Evolutionary conservation across 805 yeast genomes (phyloP).

Genomic region (Soucietia sequanensis): DNA sequence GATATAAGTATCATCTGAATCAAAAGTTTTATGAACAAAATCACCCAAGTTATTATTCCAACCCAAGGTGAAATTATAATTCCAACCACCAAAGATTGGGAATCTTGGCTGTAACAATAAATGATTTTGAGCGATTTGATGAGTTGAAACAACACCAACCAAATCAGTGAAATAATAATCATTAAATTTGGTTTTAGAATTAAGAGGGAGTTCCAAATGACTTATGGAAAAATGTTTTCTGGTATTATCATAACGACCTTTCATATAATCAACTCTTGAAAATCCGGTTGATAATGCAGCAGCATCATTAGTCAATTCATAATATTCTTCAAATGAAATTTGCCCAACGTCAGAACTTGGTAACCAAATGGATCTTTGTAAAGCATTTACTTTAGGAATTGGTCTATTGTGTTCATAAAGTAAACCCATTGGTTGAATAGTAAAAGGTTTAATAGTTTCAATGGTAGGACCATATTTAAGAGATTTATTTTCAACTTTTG

Average conservation of each 20-base stretch:
- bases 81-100: constrained; percentile 97
- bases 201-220: constrained; percentile 57
- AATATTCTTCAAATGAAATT: constrained; percentile 78
- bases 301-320: constrained; percentile 74
- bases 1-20: constrained; percentile 49
- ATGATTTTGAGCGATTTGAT: constrained; percentile 41
- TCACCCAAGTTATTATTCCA: constrained; percentile 67
- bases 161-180: constrained; percentile 82
- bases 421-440: constrained; percentile 50
- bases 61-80: constrained; percentile 93
- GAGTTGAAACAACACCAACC: constrained; percentile 91
- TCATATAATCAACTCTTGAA: constrained; percentile 76
- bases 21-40: constrained; percentile 44
- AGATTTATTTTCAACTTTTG: constrained; percentile 37
- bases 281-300: constrained; percentile 71
- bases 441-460: constrained; percentile 43
- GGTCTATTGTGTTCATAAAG: constrained; percentile 68
- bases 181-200: constrained; percentile 27
- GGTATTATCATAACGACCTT: constrained; percentile 46
- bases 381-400: constrained; percentile 53
- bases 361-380: constrained; percentile 80
- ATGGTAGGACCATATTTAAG: constrained; percentile 57
- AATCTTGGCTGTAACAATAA: constrained; percentile 77
- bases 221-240: constrained; percentile 59
- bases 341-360: constrained; percentile 75